Evolutionary conservation across 2,329 filamentous ascomycete genomes (phyloP).

Genomic region (Aureobasidium lini): DNA sequence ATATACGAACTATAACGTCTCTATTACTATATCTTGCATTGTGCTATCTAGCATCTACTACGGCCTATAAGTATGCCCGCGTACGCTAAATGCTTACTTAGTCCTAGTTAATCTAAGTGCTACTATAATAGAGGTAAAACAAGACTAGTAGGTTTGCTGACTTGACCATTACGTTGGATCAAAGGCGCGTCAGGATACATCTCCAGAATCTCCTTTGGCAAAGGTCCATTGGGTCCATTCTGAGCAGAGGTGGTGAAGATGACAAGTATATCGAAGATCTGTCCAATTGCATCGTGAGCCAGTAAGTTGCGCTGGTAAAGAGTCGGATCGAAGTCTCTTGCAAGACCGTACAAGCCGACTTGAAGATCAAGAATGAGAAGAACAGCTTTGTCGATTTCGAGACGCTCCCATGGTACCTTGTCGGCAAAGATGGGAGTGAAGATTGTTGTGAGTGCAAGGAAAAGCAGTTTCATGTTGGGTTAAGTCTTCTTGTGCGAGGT

Average conservation of each 20-base stretch:
- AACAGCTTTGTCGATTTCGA: background rate
- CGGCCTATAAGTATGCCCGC: too few species aligned
- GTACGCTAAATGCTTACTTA: too few species aligned
- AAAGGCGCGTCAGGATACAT: constrained; percentile 61
- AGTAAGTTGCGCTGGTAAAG: constrained; percentile 61
- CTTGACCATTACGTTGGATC: constrained; percentile 61
- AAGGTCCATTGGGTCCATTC: constrained; percentile 59
- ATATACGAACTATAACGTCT: too few species aligned
- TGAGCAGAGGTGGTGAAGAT: constrained; percentile 65
- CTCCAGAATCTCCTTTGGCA: constrained; percentile 61
- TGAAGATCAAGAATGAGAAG: constrained; percentile 55
- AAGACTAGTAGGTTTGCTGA: too few species aligned
- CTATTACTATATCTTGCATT: too few species aligned
- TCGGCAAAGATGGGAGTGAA: too few species aligned
- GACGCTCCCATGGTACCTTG: background rate
- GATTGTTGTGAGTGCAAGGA: too few species aligned
- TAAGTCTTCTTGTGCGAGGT: too few species aligned
- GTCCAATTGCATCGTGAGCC: constrained; percentile 59
- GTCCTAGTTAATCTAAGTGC: too few species aligned
- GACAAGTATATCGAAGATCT: constrained; percentile 60
- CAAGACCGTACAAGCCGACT: constrained; percentile 51
- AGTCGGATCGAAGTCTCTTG: constrained; percentile 59
- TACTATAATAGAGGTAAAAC: too few species aligned
- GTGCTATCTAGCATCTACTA: too few species aligned
- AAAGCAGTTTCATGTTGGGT: too few species aligned